These are phyloP conservation scores for Aphanocladium album DNA, from an alignment of 2,329 filamentous ascomycete species.

Conservation along the genomic window DNA sequence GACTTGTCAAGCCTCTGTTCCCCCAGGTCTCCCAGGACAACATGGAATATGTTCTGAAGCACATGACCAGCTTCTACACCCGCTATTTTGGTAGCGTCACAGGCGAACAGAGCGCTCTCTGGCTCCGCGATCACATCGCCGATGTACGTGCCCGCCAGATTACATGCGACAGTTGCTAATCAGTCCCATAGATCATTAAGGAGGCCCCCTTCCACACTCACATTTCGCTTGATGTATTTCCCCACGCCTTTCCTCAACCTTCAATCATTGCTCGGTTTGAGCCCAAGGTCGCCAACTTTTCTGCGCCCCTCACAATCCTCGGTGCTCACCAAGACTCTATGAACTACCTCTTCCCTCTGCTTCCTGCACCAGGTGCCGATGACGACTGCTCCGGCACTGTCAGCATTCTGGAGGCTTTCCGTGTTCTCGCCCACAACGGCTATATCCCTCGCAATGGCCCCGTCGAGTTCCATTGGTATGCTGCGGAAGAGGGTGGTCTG, in stretches of 20 bases:
- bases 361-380: conserved; percentile 67
- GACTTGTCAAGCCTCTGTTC: conserved; percentile 51
- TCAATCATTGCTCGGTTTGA: conserved; percentile 66
- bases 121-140: conserved; percentile 32
- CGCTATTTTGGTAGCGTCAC: conserved; percentile 45
- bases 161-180: background rate
- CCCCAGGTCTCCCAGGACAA: conserved; percentile 55
- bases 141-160: conserved; percentile 15
- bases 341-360: conserved; percentile 64
- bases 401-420: conserved; percentile 67
- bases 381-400: conserved; percentile 70
- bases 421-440: conserved; percentile 52
- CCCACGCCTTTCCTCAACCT: conserved; percentile 64
- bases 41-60: conserved; percentile 60
- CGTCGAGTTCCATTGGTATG: conserved; percentile 76
- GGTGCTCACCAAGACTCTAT: conserved; percentile 71
- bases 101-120: conserved; percentile 28
- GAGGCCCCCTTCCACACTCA: conserved; percentile 30
- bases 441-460: conserved; percentile 33
- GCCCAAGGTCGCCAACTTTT: conserved; percentile 31
- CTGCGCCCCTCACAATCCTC: conserved; percentile 44
- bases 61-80: conserved; percentile 56
- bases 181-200: conserved; percentile 24
- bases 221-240: conserved; percentile 46
- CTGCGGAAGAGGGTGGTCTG: conserved; percentile 71